Base-by-base conservation (phyloP, 2,329 filamentous ascomycete genomes). In the Exophiala aquamarina region DNA sequence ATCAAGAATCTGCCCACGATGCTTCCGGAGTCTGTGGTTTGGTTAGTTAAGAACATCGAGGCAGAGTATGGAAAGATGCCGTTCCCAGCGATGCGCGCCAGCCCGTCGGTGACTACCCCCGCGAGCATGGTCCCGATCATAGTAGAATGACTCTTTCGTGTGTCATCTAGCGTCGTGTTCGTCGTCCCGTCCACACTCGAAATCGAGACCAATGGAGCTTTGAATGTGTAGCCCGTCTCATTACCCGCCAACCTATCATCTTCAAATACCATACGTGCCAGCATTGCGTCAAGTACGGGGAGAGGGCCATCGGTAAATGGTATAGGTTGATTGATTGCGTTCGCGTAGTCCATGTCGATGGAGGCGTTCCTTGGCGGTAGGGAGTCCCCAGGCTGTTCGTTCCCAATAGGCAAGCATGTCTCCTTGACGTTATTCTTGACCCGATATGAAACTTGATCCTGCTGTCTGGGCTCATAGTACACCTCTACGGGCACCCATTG, bases 401-500 rank as follows among this genome's bases (percentile, higher is more conserved):
- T 37, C 14, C 35, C 35, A 19, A 50, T 20, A 13, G 33, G 33
- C 13, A 53, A 43, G 19, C 50, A 53, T 28, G 43, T 50, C 21
- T 44, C 35, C 9, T 29, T 19, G 20, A 44, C 5, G n/a, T 36
- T 14, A 4, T 43, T 38, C 34, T 44, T 44, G 28, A 47, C 23
- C 13, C 31, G 41, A 37, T 47, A 47, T 6, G 43, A 23, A n/a
- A 53, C 50, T 33, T 53, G 46, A 23, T 53, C 47, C 23, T 29
- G 41, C 4, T 34, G 49, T 29, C 47, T 28, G 1, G 50, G 46
- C 31, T 53, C 46, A 32, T 53, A 53, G 33, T 32, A 53, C 15
- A 53, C 50, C 14, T 50, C 38, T 7, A 53, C 46, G 10, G 50
- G 47, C 2, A 53, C 36, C 54, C 54, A 56, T 37, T 54, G 48